These are phyloP conservation scores for Bocquillonia castaneifolia DNA, from an alignment of 441 rosid species.

Conservation along the genomic window DNA sequence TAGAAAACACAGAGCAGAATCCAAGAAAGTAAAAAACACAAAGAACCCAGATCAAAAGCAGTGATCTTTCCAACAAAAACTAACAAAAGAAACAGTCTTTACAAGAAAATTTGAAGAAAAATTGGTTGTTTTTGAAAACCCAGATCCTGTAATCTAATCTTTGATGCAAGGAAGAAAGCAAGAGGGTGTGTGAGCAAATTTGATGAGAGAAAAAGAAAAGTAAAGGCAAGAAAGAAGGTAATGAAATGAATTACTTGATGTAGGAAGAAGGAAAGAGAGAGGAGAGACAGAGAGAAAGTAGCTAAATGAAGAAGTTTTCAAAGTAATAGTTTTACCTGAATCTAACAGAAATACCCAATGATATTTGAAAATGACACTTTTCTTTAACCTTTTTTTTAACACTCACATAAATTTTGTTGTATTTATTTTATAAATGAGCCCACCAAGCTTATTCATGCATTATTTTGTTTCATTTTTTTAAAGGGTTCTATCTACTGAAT, in stretches of 20 bases:
- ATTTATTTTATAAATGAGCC: no score
- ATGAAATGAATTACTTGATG: slow-evolving; percentile 29
- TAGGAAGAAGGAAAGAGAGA: slow-evolving; percentile 20
- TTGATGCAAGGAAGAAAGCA: background rate
- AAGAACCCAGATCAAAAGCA: slow-evolving; percentile 28
- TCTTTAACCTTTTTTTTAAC: background rate
- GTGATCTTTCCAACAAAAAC: slow-evolving; percentile 13
- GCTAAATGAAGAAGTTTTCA: slow-evolving; percentile 23
- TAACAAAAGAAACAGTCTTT: slow-evolving; percentile 13
- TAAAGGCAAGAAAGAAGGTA: slow-evolving; percentile 20
- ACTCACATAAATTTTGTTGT: background rate
- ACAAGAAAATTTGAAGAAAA: slow-evolving; percentile 7
- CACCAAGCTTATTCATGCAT: no score
- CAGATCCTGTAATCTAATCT: background rate
- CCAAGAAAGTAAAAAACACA: slow-evolving; percentile 3
- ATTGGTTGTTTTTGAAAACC: background rate
- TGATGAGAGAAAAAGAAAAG: background rate
- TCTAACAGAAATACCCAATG: slow-evolving; percentile 29
- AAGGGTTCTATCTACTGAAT: background rate
- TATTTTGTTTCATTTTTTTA: no score
- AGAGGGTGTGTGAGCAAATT: background rate
- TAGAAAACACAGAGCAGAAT: slow-evolving; percentile 14
- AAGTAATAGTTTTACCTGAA: slow-evolving; percentile 23
- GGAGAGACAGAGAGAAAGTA: background rate
- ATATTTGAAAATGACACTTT: slow-evolving; percentile 10